Evolutionary conservation across 1,139 yeast species (phyloP), one percentile per base, ranked within the genome.

Genomic region (Geotrichum carabidarum): DNA sequence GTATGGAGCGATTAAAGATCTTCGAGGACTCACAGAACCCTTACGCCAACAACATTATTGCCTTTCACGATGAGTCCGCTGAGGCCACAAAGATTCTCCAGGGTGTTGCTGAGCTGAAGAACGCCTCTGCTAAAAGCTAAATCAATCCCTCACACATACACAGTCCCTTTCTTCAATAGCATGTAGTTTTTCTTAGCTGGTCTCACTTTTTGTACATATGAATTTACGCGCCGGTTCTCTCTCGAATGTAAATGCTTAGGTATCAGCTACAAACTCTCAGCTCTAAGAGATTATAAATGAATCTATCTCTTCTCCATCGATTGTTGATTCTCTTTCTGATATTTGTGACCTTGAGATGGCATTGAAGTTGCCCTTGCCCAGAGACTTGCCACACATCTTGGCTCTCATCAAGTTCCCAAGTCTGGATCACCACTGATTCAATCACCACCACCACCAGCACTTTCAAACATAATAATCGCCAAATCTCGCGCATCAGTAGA

Each of bases 11-110:
- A 67, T 77, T 93, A 60, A 90, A 88, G 73, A 80, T 88, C 0
- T 87, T 79, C 68, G 98, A 94, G 65, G 96, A 95, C 38, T 83
- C 89, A 56, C 86, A 84, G 56, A 88, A 88, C 69, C 97, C 97
- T 18, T 91, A 88, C 69, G 82, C 80, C 60, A 79, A 83, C 61
- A 93, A 93, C 68, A 77, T 93, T 60, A 75, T 87, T 46, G 96
- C 96, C 7, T 86, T 81, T 74, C 95, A 93, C 56, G 95, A 88
- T 67, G 90, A 91, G 69, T 68, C 65, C 15, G 66, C 67, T 8
- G 56, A 53, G 17, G 52, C 50, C n/a, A 50, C 35, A 18, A 58
- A 58, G 55, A 51, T 50, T 27, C 50, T 48, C 22, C 44, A 51
- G 43, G 50, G 35, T 8, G 50, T 51, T 14, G 53, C 45, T 15